Conservation (phyloP, 352 stramenopile genomes). For the Phytophthora uliginosa region DNA sequence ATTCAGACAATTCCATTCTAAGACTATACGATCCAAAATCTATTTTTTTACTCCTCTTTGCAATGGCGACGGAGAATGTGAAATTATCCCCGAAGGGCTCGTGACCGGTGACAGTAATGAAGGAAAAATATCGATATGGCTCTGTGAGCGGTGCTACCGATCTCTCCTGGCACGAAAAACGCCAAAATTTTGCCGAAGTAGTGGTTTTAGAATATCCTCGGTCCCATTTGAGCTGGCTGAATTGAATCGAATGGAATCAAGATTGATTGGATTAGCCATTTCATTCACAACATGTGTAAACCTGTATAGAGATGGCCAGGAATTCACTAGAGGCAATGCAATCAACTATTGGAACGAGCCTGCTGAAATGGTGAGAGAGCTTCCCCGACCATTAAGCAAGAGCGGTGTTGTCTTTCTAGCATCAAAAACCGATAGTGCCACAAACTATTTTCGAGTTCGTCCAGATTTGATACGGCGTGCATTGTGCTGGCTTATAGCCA, state of each 20-base stretch:
- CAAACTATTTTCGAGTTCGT: slow-evolving; percentile 10
- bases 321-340: slow-evolving; percentile 8
- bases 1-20: too few species aligned
- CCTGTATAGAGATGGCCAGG: slow-evolving; percentile 2
- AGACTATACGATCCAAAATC: too few species aligned
- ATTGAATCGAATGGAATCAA: slow-evolving; percentile 7
- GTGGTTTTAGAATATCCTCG: neutral
- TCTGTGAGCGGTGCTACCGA: slow-evolving; percentile 3
- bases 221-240: neutral
- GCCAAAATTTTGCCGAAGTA: neutral
- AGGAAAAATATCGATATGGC: neutral
- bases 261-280: slow-evolving; percentile 6
- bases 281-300: slow-evolving; percentile 8
- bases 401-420: neutral
- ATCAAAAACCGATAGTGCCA: neutral
- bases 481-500: slow-evolving; percentile 13
- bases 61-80: slow-evolving; percentile 5
- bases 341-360: slow-evolving; percentile 9
- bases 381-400: neutral
- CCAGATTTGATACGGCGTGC: slow-evolving; percentile 9
- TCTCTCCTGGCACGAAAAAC: too few species aligned
- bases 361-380: slow-evolving; percentile 1
- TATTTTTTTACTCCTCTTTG: too few species aligned
- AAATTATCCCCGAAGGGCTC: slow-evolving; percentile 2
- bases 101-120: neutral